Percentiles rank a stretch among this genome's conserved stretches.
Conservation (phyloP, 2,329 filamentous ascomycete genomes). For the Ambrosiella beaveri region DNA sequence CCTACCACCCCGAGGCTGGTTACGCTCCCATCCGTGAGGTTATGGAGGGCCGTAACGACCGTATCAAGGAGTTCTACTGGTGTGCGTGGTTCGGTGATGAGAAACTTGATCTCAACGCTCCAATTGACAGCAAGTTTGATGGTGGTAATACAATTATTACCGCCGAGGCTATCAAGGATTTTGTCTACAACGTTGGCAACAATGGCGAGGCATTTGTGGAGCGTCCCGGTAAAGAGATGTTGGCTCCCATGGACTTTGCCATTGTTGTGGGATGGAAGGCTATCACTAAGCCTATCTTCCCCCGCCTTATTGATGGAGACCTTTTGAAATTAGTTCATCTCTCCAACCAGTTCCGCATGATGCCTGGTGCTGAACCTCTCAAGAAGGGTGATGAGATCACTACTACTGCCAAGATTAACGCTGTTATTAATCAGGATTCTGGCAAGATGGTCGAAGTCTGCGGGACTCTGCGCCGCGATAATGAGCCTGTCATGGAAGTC, state of each 20-base stretch:
- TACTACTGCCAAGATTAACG: constrained; percentile 90
- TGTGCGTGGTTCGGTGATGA: constrained; percentile 91
- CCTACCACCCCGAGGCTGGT: constrained; percentile 84
- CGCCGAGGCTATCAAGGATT: constrained; percentile 87
- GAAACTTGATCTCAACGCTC: constrained; percentile 61
- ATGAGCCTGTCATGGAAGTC: constrained; percentile 86
- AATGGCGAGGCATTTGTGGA: constrained; percentile 95
- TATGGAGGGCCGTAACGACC: constrained; percentile 89
- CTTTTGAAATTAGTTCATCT: constrained; percentile 90
- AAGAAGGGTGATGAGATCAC: constrained; percentile 90
- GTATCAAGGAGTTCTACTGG: constrained; percentile 99
- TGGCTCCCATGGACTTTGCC: constrained; percentile 95
- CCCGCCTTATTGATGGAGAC: constrained; percentile 87
- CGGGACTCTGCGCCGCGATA: constrained; percentile 76
- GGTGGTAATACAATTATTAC: constrained; percentile 79
- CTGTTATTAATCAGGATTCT: constrained; percentile 93
- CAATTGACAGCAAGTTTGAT: constrained; percentile 75
- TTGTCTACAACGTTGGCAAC: constrained; percentile 97
- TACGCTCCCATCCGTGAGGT: constrained; percentile 97
- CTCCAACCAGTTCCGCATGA: constrained; percentile 96
- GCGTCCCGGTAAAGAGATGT: constrained; percentile 80
- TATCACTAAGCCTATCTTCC: constrained; percentile 98
- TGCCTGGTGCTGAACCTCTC: constrained; percentile 81
- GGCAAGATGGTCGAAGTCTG: constrained; percentile 99
- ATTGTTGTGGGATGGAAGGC: constrained; percentile 99